These are phyloP conservation scores for Carex myosuroides DNA, from an alignment of 176 grass and related monocot species.

Conservation along the genomic window DNA sequence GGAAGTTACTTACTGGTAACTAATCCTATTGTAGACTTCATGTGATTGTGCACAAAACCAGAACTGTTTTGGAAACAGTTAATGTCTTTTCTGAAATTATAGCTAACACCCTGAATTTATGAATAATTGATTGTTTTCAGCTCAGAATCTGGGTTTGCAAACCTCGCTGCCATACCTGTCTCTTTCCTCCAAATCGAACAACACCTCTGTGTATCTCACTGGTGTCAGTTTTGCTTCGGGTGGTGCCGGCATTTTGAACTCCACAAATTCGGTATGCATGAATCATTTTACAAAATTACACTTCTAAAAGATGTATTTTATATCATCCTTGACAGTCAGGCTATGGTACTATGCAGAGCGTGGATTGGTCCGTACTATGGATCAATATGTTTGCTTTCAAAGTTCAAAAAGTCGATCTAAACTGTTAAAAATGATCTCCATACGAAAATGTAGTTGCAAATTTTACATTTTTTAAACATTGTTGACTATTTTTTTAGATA, in stretches of 20 bases:
- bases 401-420: too few species aligned
- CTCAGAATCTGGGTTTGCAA: slow-evolving; percentile 44
- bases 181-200: slow-evolving; percentile 33
- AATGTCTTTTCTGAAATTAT: neutral
- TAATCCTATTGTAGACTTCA: too few species aligned
- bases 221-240: slow-evolving; percentile 88
- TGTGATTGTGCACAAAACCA: too few species aligned
- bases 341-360: too few species aligned
- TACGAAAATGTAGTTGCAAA: too few species aligned
- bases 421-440: too few species aligned
- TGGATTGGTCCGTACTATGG: too few species aligned
- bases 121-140: slow-evolving; percentile 27
- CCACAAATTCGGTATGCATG: slow-evolving; percentile 48
- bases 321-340: neutral
- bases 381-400: too few species aligned
- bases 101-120: neutral
- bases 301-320: neutral
- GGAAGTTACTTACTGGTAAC: too few species aligned
- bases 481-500: too few species aligned
- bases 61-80: too few species aligned
- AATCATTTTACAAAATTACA: neutral
- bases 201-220: slow-evolving; percentile 35
- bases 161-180: slow-evolving; percentile 57
- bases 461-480: too few species aligned
- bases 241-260: slow-evolving; percentile 51